Conservation (phyloP, 441 rosid species). For the Geranium incanum region DNA sequence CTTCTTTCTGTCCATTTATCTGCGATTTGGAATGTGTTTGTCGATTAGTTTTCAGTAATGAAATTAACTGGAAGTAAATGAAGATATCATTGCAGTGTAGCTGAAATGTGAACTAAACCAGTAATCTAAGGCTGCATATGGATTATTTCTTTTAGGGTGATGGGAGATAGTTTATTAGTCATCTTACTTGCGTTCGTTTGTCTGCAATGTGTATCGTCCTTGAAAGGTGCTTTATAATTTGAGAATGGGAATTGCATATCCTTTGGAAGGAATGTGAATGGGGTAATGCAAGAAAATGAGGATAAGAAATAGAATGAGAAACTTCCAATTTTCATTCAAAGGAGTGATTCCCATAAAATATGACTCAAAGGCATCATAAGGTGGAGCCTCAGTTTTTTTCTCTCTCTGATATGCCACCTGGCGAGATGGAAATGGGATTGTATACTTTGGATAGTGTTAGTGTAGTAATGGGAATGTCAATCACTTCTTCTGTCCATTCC, state of each 20-base stretch:
- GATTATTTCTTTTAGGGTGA: background rate
- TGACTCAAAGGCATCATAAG: background rate
- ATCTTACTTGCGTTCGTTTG: background rate
- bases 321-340: background rate
- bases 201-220: background rate
- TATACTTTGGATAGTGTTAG: too few species aligned
- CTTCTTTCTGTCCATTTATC: too few species aligned
- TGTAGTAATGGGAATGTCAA: background rate
- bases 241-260: background rate
- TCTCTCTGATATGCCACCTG: background rate
- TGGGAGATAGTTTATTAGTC: background rate
- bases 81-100: too few species aligned
- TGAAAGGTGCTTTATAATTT: background rate
- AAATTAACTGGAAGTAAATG: too few species aligned
- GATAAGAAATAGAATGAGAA: background rate
- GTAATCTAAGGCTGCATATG: background rate
- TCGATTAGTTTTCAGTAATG: too few species aligned
- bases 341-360: background rate
- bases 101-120: background rate
- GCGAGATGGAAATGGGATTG: background rate
- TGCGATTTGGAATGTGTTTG: too few species aligned
- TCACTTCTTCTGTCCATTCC: background rate
- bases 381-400: background rate
- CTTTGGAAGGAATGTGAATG: background rate
- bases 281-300: background rate